These are phyloP conservation scores for Pichia sp. DNA, from an alignment of 1,139 yeast species.

Conservation along the genomic window DNA sequence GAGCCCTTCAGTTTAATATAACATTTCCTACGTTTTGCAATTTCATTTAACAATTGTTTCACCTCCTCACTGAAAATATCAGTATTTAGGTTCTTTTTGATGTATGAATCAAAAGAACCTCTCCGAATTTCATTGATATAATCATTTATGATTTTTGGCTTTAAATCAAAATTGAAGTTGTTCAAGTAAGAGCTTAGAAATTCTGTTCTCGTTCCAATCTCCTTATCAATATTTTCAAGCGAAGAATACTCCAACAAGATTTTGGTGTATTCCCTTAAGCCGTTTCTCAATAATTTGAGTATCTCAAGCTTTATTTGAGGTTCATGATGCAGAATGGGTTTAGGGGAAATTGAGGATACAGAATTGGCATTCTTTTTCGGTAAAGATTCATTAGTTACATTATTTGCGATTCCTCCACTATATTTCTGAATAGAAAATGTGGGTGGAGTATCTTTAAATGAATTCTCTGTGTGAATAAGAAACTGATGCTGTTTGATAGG, in stretches of 20 bases:
- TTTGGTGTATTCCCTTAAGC: conserved; percentile 17
- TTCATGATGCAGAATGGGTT: neutral
- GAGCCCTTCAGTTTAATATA: conserved; percentile 18
- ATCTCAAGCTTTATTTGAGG: neutral
- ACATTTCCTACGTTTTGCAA: conserved; percentile 19
- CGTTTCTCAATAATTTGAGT: conserved; percentile 13
- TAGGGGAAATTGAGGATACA: neutral
- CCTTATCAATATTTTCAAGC: conserved; percentile 3
- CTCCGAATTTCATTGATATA: conserved; percentile 17
- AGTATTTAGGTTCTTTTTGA: conserved; percentile 12
- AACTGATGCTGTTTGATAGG: neutral
- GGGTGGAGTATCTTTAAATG: conserved; percentile 7
- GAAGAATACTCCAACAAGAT: conserved; percentile 13
- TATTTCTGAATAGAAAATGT: too few relatives aligned
- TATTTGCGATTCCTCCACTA: too few relatives aligned
- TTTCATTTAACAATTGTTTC: conserved; percentile 16
- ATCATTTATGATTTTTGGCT: conserved; percentile 21
- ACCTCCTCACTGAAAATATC: conserved; percentile 13
- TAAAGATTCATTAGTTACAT: too few relatives aligned
- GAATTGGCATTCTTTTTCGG: too few relatives aligned
- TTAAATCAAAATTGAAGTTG: conserved; percentile 12
- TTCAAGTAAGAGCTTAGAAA: conserved; percentile 16
- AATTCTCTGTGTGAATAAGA: neutral
- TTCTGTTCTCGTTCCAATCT: conserved; percentile 19
- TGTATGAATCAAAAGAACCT: conserved; percentile 13